Evolutionary conservation across 2,329 filamentous ascomycete species (phyloP).

Genomic region (Fusarium sororula): DNA sequence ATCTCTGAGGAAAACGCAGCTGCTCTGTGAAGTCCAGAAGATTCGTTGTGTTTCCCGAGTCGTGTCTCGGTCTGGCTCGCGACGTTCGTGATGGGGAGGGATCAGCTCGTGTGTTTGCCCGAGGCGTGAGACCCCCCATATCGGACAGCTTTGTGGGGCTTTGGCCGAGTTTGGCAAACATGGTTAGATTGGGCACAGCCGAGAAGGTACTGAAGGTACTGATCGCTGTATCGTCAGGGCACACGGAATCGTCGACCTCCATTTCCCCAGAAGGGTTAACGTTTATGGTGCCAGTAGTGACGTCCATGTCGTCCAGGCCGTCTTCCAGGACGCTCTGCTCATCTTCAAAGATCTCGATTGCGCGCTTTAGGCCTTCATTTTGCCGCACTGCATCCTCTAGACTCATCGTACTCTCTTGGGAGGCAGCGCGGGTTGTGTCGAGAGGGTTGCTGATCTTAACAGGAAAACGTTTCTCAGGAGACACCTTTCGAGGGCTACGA

Average conservation of each 20-base stretch:
- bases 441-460: conserved; percentile 60
- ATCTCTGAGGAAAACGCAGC: conserved; percentile 57
- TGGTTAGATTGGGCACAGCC: conserved; percentile 86
- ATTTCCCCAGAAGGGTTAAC: conserved; percentile 38
- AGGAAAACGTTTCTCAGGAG: conserved; percentile 68
- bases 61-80: conserved; percentile 48
- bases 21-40: conserved; percentile 91
- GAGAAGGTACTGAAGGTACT: conserved; percentile 92
- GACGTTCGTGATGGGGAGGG: conserved; percentile 49
- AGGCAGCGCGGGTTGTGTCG: conserved; percentile 29
- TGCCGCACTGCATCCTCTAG: conserved; percentile 64
- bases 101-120: conserved; percentile 45
- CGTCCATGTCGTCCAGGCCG: conserved; percentile 43
- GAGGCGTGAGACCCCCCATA: conserved; percentile 52
- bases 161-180: conserved; percentile 78
- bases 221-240: conserved; percentile 75
- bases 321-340: conserved; percentile 47
- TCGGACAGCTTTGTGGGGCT: conserved; percentile 65
- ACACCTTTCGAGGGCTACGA: conserved; percentile 58
- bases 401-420: conserved; percentile 53
- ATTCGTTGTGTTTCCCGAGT: conserved; percentile 73
- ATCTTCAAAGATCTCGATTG: conserved; percentile 72
- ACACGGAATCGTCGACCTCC: conserved; percentile 51
- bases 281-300: conserved; percentile 38
- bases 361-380: conserved; percentile 65